Evolutionary conservation across 2,329 filamentous ascomycete genomes (phyloP).

Genomic region (Fusarium dimerum): DNA sequence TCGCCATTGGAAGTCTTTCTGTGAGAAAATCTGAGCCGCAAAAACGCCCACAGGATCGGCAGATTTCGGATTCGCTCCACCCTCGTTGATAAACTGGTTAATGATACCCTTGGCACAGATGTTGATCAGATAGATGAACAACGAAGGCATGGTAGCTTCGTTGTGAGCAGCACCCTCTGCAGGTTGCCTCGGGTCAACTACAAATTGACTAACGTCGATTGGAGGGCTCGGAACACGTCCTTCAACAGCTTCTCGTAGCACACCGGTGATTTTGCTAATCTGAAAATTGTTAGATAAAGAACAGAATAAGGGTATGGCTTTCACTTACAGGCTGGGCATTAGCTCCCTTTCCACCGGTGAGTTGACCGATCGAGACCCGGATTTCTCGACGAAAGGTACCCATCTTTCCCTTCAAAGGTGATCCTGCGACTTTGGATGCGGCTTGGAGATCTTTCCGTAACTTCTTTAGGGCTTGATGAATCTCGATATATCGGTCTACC

Average conservation of each 20-base stretch:
- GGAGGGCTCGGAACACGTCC: conserved; percentile 52
- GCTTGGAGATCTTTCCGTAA: conserved; percentile 63
- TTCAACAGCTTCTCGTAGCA: conserved; percentile 55
- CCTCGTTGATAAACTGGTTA: conserved; percentile 68
- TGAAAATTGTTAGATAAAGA: conserved; percentile 23
- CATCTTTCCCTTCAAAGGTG: conserved; percentile 62
- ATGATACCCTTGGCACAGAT: conserved; percentile 74
- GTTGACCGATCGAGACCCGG: conserved; percentile 71
- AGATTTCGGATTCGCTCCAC: conserved; percentile 60
- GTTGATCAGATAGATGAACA: conserved; percentile 76
- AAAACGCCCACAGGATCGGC: conserved; percentile 82
- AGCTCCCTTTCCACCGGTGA: conserved; percentile 64
- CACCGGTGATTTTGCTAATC: conserved; percentile 39
- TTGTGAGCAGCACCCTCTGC: conserved; percentile 53
- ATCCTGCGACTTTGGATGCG: conserved; percentile 49
- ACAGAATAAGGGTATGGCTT: not conserved
- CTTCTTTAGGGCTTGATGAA: conserved; percentile 70
- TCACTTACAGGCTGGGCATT: conserved; percentile 50
- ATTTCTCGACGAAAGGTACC: conserved; percentile 74
- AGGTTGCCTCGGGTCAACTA: conserved; percentile 47
- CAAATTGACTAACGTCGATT: conserved; percentile 57
- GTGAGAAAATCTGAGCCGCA: conserved; percentile 72
- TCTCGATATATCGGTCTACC: conserved; percentile 50
- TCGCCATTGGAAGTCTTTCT: conserved; percentile 65
- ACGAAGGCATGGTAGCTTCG: conserved; percentile 57